Conservation (phyloP, 345 rosid species). For the Citrus trifoliata region DNA sequence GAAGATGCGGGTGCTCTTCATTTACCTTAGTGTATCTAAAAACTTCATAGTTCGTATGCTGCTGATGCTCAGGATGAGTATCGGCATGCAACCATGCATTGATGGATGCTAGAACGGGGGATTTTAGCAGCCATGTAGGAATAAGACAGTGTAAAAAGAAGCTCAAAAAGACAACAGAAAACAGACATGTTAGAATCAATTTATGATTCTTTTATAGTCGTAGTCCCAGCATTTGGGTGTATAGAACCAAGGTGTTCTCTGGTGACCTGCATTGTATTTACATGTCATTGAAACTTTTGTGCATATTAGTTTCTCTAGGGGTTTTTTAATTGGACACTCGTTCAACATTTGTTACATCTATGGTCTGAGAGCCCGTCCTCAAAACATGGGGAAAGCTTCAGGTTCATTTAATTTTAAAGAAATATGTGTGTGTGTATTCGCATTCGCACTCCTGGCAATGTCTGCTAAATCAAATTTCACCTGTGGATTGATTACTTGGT, state of each 20-base stretch:
- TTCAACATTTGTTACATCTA: constrained; percentile 5
- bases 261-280: constrained; percentile 35
- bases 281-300: constrained; percentile 25
- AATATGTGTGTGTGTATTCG: not conserved
- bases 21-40: constrained; percentile 30
- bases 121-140: constrained; percentile 40
- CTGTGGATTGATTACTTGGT: not conserved
- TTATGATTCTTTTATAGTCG: constrained; percentile 59
- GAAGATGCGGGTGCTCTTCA: constrained; percentile 49
- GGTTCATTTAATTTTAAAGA: not conserved
- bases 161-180: not conserved
- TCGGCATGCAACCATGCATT: constrained; percentile 29
- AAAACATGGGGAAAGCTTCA: constrained; percentile 39
- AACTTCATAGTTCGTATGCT: constrained; percentile 18
- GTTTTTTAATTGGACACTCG: not conserved
- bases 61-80: constrained; percentile 39
- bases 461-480: not conserved
- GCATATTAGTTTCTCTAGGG: constrained; percentile 32
- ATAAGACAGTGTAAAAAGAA: constrained; percentile 32
- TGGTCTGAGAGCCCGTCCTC: constrained; percentile 28
- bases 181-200: constrained; percentile 53
- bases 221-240: constrained; percentile 57
- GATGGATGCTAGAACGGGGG: constrained; percentile 44
- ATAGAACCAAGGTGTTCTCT: constrained; percentile 34
- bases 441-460: not conserved